Base-by-base conservation (phyloP, 805 yeast species). In the Candida xiaguanensis region DNA sequence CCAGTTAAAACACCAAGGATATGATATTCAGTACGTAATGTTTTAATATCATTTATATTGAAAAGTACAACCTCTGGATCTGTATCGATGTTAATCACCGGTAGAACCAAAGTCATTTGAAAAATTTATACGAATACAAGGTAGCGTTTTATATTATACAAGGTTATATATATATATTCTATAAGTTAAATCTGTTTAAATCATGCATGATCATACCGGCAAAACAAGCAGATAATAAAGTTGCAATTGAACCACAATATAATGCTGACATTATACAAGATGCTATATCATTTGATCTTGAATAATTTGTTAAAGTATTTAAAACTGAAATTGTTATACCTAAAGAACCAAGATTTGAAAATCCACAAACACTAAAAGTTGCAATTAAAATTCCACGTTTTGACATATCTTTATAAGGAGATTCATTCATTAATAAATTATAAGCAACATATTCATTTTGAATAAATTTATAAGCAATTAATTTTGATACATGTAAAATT, bases 1-100 rank as follows among this genome's bases (percentile, higher is more conserved):
- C 99, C 99, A 0, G 77, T 63, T 12, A 91, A 65, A 1, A 82
- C 77, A 0, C 99, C 99, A 16, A 80, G 70, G 1, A 93, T 72
- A 11, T 87, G 86, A 31, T 74, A 61, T 8, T 40, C 36, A 2
- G 67, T 66, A 16, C 97, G 67, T 5, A 89, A 66, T 16, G 39
- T 40, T 47, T 72, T 71, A 36, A 85, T 67, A 36, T 71, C 75
- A 0, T 70, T 72, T 1, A 82, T 48, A 41, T 75, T 73, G 52
- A 83, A 89, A 5, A 89, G 65, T 24, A 85, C 55, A 0, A 81
- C 78, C 37, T 67, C 47, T 12, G 49, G 49, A 17, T 44, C 46
- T 12, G 5, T 15, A 5, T 24, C 20, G 3, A 15, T 15, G 29
- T 34, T 37, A 3, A 45, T 38, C 2, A 42, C 40, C 7, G 49